Conservation (phyloP, 805 yeast genomes). For the Starmera dryadoides region DNA sequence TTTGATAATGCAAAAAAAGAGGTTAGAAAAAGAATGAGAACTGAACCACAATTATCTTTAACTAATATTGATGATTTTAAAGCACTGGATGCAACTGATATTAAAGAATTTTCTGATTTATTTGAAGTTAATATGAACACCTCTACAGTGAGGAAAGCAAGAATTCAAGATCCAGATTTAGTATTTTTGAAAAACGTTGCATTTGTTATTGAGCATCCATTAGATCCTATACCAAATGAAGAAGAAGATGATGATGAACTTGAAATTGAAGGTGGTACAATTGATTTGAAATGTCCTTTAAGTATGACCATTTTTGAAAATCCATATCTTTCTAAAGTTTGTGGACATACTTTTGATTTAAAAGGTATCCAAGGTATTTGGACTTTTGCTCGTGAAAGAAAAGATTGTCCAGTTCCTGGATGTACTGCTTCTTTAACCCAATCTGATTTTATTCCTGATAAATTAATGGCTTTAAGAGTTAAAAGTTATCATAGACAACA, state of each 20-base stretch:
- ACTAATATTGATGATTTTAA: constrained; percentile 6
- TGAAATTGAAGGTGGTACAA: constrained; percentile 60
- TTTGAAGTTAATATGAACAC: constrained; percentile 1
- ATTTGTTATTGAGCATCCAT: constrained; percentile 51
- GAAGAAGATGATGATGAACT: constrained; percentile 50
- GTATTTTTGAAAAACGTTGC: constrained; percentile 32
- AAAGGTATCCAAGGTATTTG: constrained; percentile 33
- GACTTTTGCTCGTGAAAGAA: constrained; percentile 8
- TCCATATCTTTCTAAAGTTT: constrained; percentile 49
- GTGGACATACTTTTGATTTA: constrained; percentile 59
- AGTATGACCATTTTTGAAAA: constrained; percentile 41
- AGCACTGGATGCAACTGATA: constrained; percentile 4
- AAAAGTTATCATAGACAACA: constrained; percentile 26
- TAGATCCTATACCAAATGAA: constrained; percentile 47
- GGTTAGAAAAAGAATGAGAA: constrained; percentile 1
- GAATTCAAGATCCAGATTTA: constrained; percentile 4
- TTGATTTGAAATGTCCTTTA: constrained; percentile 65
- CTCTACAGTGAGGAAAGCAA: neutral
- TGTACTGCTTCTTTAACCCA: constrained; percentile 25
- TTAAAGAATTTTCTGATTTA: constrained; percentile 10
- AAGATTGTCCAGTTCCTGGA: constrained; percentile 54
- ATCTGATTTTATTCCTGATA: constrained; percentile 37
- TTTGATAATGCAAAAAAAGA: constrained; percentile 9
- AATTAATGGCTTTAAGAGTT: constrained; percentile 49
- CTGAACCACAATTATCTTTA: constrained; percentile 8